Base-by-base conservation (phyloP, 345 rosid genomes). In the Citrus glauca region DNA sequence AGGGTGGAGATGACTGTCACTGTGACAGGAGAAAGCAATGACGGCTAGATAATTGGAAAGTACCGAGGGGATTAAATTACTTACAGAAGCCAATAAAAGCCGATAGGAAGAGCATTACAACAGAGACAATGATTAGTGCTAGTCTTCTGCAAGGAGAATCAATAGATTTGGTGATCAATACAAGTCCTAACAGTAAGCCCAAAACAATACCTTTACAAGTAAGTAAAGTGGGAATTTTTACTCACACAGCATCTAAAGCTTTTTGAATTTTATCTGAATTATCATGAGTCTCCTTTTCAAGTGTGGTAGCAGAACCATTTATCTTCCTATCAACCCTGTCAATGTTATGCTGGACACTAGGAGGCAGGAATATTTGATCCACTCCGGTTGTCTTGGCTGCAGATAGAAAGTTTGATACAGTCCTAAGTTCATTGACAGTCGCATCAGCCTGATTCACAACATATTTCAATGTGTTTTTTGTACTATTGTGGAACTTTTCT, bases 41-140 rank as follows among this genome's bases (percentile, higher is more conserved):
- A 45, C 50, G 5, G 50, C 50, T 40, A 38, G 53, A 38, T 20
- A 2, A 37, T 9, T 9, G 16, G 53, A 69, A 48, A 48, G 11
- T 42, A 28, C 17, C 28, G 8, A 14, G 35, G 57, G 37, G 25
- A 57, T 27, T 17, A 69, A 59, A 48, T 25, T 24, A 66, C 87
- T 84, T 82, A 88, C 90, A 37, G 27, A 82, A 86, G 10, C 90
- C 87, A 71, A 84, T 79, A 69, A 86, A 82, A n/a, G 87, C 86
- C 68, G 86, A 69, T 22, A 78, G 72, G 53, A 88, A 8, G 32
- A 25, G 86, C 87, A 86, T 82, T 28, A 88, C 82, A 45, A 86
- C 87, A 48, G 89, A 79, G 67, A 86, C 72, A 40, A 84, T 42
- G 24, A 88, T 79, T 6, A 86, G 83, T 77, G 80, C 38, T 27